A percentile compares a stretch with the other conserved stretches of the same genome.
These are phyloP conservation scores for Aureobasidium sp. DNA, from an alignment of 2,329 filamentous ascomycete species.

Conservation along the genomic window DNA sequence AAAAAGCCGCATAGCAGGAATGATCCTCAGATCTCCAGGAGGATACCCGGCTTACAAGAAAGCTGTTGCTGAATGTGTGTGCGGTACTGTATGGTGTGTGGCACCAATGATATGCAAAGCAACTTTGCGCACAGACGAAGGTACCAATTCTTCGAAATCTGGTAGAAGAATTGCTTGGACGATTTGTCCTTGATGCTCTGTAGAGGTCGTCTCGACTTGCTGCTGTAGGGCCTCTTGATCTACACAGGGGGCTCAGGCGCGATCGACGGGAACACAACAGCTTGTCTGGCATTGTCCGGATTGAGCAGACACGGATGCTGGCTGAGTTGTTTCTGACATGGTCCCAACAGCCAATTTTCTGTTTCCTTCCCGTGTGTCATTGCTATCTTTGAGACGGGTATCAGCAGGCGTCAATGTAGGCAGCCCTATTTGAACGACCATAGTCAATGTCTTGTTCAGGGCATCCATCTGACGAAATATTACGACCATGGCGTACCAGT, in stretches of 20 bases:
- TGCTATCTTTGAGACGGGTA: neutral
- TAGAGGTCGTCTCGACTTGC: slow-evolving; percentile 7
- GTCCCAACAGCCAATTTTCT: slow-evolving; percentile 1
- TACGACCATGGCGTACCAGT: neutral
- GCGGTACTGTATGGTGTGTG: neutral
- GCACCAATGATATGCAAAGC: slow-evolving; percentile 7
- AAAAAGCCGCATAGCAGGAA: slow-evolving; percentile 14
- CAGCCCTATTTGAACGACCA: neutral
- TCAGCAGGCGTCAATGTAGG: slow-evolving; percentile 7
- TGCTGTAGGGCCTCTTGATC: neutral
- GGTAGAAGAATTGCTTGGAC: slow-evolving; percentile 14
- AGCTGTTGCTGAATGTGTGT: neutral
- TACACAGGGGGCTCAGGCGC: slow-evolving; percentile 1
- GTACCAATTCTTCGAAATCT: neutral
- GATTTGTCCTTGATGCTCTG: neutral
- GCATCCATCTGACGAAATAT: neutral
- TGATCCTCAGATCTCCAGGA: slow-evolving; percentile 10
- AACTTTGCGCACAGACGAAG: slow-evolving; percentile 12
- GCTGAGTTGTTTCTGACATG: slow-evolving; percentile 5
- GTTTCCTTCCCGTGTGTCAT: neutral
- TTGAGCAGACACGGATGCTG: slow-evolving; percentile 8
- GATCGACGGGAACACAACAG: neutral
- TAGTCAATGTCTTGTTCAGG: neutral
- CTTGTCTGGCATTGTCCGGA: slow-evolving; percentile 6
- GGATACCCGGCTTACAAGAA: neutral